Evolutionary conservation across 495 filamentous ascomycete species (phyloP).

Genomic region (Mytilinidion resinicola): DNA sequence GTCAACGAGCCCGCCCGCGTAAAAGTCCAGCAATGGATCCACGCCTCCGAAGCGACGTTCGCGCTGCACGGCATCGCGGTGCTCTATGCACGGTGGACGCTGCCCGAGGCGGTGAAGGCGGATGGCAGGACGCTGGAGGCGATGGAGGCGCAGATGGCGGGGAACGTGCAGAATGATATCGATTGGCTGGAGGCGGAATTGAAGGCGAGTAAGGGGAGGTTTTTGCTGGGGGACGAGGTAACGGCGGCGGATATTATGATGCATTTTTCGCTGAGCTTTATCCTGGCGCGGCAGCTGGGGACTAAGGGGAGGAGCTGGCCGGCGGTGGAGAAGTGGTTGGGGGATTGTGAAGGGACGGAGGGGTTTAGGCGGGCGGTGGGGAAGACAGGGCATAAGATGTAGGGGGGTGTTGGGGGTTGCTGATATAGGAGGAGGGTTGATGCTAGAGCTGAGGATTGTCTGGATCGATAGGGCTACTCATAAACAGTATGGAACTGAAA

Average conservation of each 20-base stretch:
- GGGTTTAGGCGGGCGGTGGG: conserved; percentile 27
- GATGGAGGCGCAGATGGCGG: conserved; percentile 26
- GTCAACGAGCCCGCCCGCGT: conserved; percentile 10
- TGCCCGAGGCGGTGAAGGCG: conserved; percentile 14
- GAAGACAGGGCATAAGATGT: conserved; percentile 28
- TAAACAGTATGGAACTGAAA: neutral
- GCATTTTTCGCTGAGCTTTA: conserved; percentile 33
- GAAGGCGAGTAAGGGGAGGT: neutral
- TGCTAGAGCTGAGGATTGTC: too few species aligned
- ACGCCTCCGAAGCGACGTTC: conserved; percentile 39
- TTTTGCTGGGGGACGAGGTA: too few species aligned
- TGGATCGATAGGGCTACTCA: too few species aligned
- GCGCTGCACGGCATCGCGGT: conserved; percentile 36
- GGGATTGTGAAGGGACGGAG: conserved; percentile 23
- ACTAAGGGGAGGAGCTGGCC: conserved; percentile 18
- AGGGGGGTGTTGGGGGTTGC: too few species aligned
- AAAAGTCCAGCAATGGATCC: conserved; percentile 33
- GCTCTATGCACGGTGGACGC: conserved; percentile 33
- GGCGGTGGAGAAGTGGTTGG: conserved; percentile 20
- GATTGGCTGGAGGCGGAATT: conserved; percentile 35
- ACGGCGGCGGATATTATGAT: conserved; percentile 21
- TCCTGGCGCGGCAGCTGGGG: conserved; percentile 32
- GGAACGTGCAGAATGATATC: conserved; percentile 35
- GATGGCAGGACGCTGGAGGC: conserved; percentile 21
- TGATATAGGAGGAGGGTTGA: too few species aligned